phyloP scores from a whole-genome alignment of 1,139 yeast species.

The Suhomyces guaymorum region DNA sequence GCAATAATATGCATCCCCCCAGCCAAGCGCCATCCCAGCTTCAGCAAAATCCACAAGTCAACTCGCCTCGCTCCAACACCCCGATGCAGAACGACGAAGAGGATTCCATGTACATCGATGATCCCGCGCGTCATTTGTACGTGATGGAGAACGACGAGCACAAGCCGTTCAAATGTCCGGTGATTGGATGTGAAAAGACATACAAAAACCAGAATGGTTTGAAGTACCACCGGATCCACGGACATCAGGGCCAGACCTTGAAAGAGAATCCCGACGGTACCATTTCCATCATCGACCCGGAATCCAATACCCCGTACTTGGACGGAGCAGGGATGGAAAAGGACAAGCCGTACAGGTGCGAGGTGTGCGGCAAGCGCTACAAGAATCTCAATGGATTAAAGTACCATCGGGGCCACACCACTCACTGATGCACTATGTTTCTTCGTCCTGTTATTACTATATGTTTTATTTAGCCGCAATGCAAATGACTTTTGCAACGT shows the following conservation, averaged over 20 bases:
- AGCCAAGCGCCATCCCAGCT: conserved; percentile 17
- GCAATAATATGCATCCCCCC: conserved; percentile 13
- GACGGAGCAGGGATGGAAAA: conserved; percentile 94
- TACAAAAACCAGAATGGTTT: conserved; percentile 97
- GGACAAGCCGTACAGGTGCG: conserved; percentile 97
- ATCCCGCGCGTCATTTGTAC: conserved; percentile 91
- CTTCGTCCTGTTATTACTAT: conserved; percentile 9
- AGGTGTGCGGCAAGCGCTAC: conserved; percentile 95
- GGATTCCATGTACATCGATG: conserved; percentile 69
- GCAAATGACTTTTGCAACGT: too few species aligned
- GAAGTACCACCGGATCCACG: conserved; percentile 93
- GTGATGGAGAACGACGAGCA: conserved; percentile 91
- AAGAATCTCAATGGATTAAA: conserved; percentile 94
- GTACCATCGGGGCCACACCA: conserved; percentile 96
- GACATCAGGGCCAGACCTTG: conserved; percentile 93
- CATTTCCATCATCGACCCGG: conserved; percentile 89
- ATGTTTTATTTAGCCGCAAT: not conserved
- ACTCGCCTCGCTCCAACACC: conserved; percentile 21
- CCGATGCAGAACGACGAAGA: conserved; percentile 43
- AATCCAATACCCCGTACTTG: conserved; percentile 84
- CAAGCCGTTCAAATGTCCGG: conserved; percentile 97
- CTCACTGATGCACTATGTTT: conserved; percentile 56
- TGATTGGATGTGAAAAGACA: conserved; percentile 95
- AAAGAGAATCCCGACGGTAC: conserved; percentile 94
- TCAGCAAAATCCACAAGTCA: conserved; percentile 17